These are phyloP conservation scores for Pythium folliculosum DNA, from an alignment of 352 stramenopile genomes.

Conservation along the genomic window DNA sequence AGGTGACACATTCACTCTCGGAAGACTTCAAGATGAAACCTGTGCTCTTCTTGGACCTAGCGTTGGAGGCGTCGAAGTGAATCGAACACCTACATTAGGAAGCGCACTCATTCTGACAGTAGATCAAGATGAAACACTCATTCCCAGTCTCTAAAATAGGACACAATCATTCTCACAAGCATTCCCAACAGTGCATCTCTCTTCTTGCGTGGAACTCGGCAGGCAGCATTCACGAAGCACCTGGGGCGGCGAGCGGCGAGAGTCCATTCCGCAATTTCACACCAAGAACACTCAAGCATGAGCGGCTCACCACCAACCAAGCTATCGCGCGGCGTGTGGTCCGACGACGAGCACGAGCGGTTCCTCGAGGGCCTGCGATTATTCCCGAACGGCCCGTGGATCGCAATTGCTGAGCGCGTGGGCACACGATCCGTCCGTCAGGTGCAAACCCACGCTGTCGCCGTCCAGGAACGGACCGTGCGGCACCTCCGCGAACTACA, in stretches of 20 bases:
- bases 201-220: too few relatives aligned
- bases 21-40: too few relatives aligned
- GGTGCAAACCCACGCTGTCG: slow-evolving; percentile 65
- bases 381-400: slow-evolving; percentile 59
- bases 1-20: too few relatives aligned
- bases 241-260: neutral
- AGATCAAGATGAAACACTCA: too few relatives aligned
- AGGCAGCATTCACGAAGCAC: too few relatives aligned
- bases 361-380: slow-evolving; percentile 57
- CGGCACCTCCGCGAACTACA: slow-evolving; percentile 46
- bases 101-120: too few relatives aligned
- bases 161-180: too few relatives aligned
- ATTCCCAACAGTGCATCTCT: too few relatives aligned
- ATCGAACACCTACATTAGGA: too few relatives aligned
- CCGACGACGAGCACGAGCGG: slow-evolving; percentile 57
- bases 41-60: too few relatives aligned
- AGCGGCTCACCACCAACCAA: neutral
- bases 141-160: too few relatives aligned
- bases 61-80: too few relatives aligned
- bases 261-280: neutral
- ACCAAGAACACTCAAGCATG: neutral
- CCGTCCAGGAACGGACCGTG: slow-evolving; percentile 61
- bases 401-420: slow-evolving; percentile 46
- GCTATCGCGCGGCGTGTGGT: slow-evolving; percentile 36
- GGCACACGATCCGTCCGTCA: slow-evolving; percentile 57